Percentiles rank a stretch among this genome's conserved stretches.
Evolutionary conservation across 441 rosid species (phyloP).

Genomic region (Biscutella laevigata): DNA sequence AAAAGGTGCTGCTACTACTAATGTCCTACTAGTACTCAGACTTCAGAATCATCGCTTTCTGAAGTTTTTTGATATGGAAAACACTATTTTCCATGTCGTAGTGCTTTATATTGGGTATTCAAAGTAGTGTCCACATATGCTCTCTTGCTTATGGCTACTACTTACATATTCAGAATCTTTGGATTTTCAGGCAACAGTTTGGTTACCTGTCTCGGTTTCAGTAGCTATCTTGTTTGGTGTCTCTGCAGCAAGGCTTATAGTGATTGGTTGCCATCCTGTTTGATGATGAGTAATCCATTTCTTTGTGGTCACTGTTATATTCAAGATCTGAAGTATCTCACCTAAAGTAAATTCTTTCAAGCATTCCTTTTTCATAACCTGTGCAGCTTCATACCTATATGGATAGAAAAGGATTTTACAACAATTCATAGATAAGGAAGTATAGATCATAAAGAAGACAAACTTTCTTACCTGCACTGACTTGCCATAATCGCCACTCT

Average conservation of each 20-base stretch:
- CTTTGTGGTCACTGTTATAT: conserved; percentile 38
- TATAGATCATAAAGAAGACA: background rate
- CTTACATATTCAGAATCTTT: conserved; percentile 12
- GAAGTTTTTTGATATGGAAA: conserved; percentile 20
- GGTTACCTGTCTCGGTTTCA: conserved; percentile 23
- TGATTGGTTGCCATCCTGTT: conserved; percentile 59
- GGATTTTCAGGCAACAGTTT: conserved; percentile 17
- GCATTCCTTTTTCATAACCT: conserved; percentile 38
- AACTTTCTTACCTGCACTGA: conserved; percentile 39
- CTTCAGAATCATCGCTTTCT: conserved; percentile 18
- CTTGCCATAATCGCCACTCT: conserved; percentile 35
- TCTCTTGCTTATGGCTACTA: conserved; percentile 14
- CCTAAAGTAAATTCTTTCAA: conserved; percentile 46
- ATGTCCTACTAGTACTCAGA: background rate
- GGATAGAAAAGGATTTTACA: background rate
- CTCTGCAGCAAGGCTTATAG: conserved; percentile 30
- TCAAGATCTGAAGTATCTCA: conserved; percentile 47
- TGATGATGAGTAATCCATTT: conserved; percentile 50
- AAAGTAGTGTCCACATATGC: conserved; percentile 6
- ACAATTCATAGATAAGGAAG: background rate
- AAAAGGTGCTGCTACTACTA: background rate
- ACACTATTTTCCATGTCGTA: conserved; percentile 20
- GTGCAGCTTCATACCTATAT: conserved; percentile 59
- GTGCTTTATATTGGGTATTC: background rate
- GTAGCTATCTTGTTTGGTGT: conserved; percentile 20